phyloP scores from a whole-genome alignment of 257 asterid genomes.

The Gentiana straminea region DNA sequence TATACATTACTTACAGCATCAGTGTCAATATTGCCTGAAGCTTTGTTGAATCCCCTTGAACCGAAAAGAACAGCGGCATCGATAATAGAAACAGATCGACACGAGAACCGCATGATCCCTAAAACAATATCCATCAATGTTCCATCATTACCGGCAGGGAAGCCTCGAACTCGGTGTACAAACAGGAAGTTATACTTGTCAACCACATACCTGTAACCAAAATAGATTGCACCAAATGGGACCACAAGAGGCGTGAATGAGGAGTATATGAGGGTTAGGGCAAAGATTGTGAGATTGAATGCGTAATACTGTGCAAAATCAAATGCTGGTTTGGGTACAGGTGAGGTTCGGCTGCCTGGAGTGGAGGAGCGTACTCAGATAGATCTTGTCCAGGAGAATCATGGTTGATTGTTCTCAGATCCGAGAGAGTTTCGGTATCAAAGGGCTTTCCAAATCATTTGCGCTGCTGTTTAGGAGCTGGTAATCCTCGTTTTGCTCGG shows the following conservation, averaged over 20 bases:
- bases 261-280: constrained; percentile 59
- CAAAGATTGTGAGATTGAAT: constrained; percentile 83
- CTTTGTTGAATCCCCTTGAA: constrained; percentile 72
- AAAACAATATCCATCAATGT: constrained; percentile 89
- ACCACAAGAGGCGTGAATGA: constrained; percentile 91
- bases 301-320: constrained; percentile 97
- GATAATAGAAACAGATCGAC: constrained; percentile 67
- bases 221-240: constrained; percentile 85
- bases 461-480: constrained; percentile 46
- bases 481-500: constrained; percentile 81
- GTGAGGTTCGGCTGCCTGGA: constrained; percentile 91
- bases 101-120: constrained; percentile 65
- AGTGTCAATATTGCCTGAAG: constrained; percentile 96
- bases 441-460: constrained; percentile 60
- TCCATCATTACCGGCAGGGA: constrained; percentile 96
- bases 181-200: constrained; percentile 93
- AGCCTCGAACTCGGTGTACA: constrained; percentile 88
- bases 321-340: constrained; percentile 84
- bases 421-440: constrained; percentile 50
- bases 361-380: constrained; percentile 95
- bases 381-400: constrained; percentile 58
- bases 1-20: constrained; percentile 61
- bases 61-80: constrained; percentile 76
- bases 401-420: constrained; percentile 30
- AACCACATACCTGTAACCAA: constrained; percentile 88